Evolutionary conservation across 83 land plant species (phyloP), one percentile per base, ranked within the genome.

Genomic region (Thuja plicata): DNA sequence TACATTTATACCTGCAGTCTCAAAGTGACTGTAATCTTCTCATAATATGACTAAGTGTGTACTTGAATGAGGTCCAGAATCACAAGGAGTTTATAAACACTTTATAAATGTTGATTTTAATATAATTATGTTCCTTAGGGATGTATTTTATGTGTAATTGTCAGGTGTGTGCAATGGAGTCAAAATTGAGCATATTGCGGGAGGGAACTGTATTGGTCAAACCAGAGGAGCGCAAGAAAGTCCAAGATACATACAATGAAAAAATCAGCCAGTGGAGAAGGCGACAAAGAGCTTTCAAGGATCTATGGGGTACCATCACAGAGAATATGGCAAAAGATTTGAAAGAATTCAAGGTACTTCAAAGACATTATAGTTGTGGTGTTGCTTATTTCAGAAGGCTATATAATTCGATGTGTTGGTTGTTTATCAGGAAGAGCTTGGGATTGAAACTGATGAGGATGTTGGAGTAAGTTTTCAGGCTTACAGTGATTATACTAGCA

Each of bases 361-460:
- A 74, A 48, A 43, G 78, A 19, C 62, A 45, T 24, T 76, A 16
- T 86, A 46, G 11, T 34, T 52, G 19, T 83, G 15, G 2, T 38
- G 13, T 83, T 45, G 50, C 34, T 73, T 60, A 37, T 48, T 80
- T 40, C 24, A 66, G 16, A 52, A 48, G 2, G 35, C 38, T 37
- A 48, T 74, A 43, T 62, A 19, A 27, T 55, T 21, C 54, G 3
- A 80, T 4, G 24, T 6, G 45, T 24, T 45, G 32, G 35, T 41
- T 40, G 77, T 74, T 88, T 89, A 91, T 57, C 97, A 98, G 99
- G 98, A 96, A 90, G 99, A 97, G 88, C 94, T 98, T 77, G 98
- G 99, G 8, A 90, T 98, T 89, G 99, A 98, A 90, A 92, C 94
- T 87, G 99, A 98, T 91, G 99, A 98, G 90, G 99, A 97, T 89